Conservation (phyloP, 2,329 filamentous ascomycete genomes). For the Fusarium graminum region DNA sequence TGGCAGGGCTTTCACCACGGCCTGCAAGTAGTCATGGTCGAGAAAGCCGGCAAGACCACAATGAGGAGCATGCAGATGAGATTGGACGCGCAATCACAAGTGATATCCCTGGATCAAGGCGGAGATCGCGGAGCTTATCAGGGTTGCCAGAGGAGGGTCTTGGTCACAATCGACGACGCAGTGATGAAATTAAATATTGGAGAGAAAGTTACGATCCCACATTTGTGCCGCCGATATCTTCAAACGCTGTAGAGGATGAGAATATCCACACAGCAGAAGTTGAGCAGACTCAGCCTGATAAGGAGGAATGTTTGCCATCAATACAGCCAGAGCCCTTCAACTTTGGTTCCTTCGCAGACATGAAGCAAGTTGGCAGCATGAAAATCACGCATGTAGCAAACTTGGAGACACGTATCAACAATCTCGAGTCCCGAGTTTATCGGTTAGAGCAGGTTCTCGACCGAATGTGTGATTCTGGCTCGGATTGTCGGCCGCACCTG, state of each 20-base stretch:
- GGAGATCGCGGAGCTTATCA: conserved; percentile 71
- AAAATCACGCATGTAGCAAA: conserved; percentile 69
- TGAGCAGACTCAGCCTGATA: conserved; percentile 52
- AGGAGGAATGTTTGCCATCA: conserved; percentile 51
- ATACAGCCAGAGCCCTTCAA: conserved; percentile 66
- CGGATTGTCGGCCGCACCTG: conserved; percentile 55
- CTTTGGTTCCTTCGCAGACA: conserved; percentile 62
- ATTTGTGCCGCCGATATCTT: conserved; percentile 65
- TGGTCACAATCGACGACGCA: conserved; percentile 63
- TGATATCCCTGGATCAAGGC: conserved; percentile 62
- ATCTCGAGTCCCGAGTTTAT: conserved; percentile 65
- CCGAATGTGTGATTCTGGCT: conserved; percentile 62
- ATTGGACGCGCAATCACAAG: conserved; percentile 74
- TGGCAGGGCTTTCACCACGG: conserved; percentile 69
- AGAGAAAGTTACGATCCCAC: conserved; percentile 69
- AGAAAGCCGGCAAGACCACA: conserved; percentile 56
- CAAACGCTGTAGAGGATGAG: conserved; percentile 57
- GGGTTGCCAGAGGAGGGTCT: conserved; percentile 60
- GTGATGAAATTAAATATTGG: conserved; percentile 75
- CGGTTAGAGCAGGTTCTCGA: conserved; percentile 67
- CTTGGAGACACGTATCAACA: conserved; percentile 65
- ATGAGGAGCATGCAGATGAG: conserved; percentile 62
- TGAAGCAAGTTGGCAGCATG: conserved; percentile 65
- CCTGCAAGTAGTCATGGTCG: conserved; percentile 71
- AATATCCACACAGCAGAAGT: conserved; percentile 48